phyloP scores from a whole-genome alignment of 192 early-diverging fungal species.

The Coemansia sp. region DNA sequence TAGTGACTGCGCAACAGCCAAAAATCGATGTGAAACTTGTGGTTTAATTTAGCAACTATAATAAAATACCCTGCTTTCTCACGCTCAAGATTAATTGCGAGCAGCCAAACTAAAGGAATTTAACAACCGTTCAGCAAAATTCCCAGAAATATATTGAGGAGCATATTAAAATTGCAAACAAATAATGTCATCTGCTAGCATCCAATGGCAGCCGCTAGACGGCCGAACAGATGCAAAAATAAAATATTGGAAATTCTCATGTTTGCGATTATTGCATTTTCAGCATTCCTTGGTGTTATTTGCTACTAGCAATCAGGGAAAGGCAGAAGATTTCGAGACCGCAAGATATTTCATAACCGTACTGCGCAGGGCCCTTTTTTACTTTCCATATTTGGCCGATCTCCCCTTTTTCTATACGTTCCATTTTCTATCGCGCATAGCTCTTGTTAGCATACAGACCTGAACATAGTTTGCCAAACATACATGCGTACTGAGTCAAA shows the following conservation, averaged over 20 bases:
- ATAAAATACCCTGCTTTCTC: not conserved
- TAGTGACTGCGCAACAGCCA: not conserved
- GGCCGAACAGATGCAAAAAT: not conserved
- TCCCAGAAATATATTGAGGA: not conserved
- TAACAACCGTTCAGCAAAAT: not conserved
- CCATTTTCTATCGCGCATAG: not conserved
- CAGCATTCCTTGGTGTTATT: slow-evolving; percentile 10
- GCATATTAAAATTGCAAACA: not conserved
- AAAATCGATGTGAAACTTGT: not conserved
- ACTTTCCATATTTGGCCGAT: slow-evolving; percentile 16
- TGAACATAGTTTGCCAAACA: slow-evolving; percentile 11
- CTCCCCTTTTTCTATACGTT: not conserved
- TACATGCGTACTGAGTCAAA: slow-evolving; percentile 4
- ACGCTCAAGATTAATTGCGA: not conserved
- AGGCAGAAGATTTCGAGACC: slow-evolving; percentile 6
- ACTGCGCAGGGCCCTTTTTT: slow-evolving; percentile 18
- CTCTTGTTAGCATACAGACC: not conserved
- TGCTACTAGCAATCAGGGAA: slow-evolving; percentile 19
- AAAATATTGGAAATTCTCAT: slow-evolving; percentile 8
- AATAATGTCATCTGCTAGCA: not conserved
- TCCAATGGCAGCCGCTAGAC: slow-evolving; percentile 5
- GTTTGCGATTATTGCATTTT: not conserved
- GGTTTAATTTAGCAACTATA: not conserved
- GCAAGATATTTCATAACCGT: slow-evolving; percentile 16
- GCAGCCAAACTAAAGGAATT: not conserved